Base-by-base conservation (phyloP, 176 grass and related monocot genomes). In the Phoenix roebelenii region DNA sequence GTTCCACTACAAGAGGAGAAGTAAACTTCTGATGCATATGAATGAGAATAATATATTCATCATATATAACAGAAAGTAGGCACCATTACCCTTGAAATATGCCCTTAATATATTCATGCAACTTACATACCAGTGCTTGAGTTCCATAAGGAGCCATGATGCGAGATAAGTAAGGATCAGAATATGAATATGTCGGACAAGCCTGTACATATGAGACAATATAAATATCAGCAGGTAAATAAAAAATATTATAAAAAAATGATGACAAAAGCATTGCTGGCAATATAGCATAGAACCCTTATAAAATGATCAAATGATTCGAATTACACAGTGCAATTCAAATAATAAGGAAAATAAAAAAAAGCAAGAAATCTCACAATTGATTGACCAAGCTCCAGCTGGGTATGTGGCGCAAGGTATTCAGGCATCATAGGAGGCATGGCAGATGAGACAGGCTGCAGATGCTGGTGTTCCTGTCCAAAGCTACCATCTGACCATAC, bases 321-420 rank as follows among this genome's bases (percentile, higher is more conserved):
- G 12, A 60, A 60, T 60, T 60, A 29, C 15, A 17, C 26, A 29
- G 17, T n/a, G 18, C 5, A 17, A 39, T 18, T 14, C 2, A 25
- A 58, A 57, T 10, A 53, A 62, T 10, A 65, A 58, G 23, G 7
- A 16, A 63, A 71, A 15, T 19, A 69, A 64, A 71, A 39, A 22
- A 22, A 1, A 39, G 18, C 18, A 15, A 23, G 52, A 68, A 12
- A 57, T 49, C 51, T 2, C 63, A 98, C 93, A 65, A 83, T 88
- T 67, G 87, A 82, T 73, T 98, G 87, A 59, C 80, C 89, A 20
- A 92, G 73, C 63, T 98, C 93, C 66, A 98, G 73, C 68, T 85
- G 84, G 17, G 87, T 76, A 57, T 84, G 86, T 64, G 73, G 81
- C 67, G 57, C 54, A 56, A 96, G 83, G 74, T 84, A 88, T 23